phyloP scores from a whole-genome alignment of 2,329 filamentous ascomycete species.

The Trichophyton rubrum region DNA sequence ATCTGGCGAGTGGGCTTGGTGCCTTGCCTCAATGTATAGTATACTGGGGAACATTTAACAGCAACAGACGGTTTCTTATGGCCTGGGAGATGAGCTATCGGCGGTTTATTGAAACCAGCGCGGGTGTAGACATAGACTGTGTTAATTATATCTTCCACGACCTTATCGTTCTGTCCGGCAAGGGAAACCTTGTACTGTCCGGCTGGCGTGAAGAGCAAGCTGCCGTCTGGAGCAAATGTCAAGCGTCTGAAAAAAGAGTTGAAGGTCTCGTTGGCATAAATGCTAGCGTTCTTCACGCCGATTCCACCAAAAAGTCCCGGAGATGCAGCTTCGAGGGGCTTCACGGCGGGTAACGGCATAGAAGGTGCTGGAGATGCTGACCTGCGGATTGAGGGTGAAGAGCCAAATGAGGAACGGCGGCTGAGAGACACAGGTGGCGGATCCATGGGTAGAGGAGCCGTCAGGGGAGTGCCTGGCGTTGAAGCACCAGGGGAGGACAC shows the following conservation, averaged over 20 bases:
- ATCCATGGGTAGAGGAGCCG: conserved; percentile 86
- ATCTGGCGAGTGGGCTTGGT: conserved; percentile 68
- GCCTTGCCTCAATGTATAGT: conserved; percentile 65
- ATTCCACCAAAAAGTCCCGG: conserved; percentile 50
- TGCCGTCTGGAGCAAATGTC: conserved; percentile 91
- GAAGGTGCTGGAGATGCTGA: conserved; percentile 90
- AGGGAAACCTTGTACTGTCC: conserved; percentile 85
- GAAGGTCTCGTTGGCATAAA: conserved; percentile 93
- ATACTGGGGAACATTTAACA: conserved; percentile 81
- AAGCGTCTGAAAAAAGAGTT: conserved; percentile 93
- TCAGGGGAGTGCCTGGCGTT: conserved; percentile 85
- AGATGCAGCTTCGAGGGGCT: conserved; percentile 83
- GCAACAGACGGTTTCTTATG: conserved; percentile 98
- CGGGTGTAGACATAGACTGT: conserved; percentile 97
- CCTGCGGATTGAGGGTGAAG: conserved; percentile 61
- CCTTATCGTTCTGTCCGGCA: conserved; percentile 56
- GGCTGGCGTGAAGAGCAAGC: conserved; percentile 82
- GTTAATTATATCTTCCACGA: conserved; percentile 77
- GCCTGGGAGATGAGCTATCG: conserved; percentile 84
- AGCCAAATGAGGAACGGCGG: conserved; percentile 78
- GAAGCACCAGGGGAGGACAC: conserved; percentile 74
- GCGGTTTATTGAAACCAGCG: conserved; percentile 91
- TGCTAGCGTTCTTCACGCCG: conserved; percentile 68
- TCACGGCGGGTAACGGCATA: conserved; percentile 84
- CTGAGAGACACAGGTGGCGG: conserved; percentile 86